Evolutionary conservation across 768 basidiomycete genomes (phyloP).

Genomic region (Hygrophorus pudorinus): DNA sequence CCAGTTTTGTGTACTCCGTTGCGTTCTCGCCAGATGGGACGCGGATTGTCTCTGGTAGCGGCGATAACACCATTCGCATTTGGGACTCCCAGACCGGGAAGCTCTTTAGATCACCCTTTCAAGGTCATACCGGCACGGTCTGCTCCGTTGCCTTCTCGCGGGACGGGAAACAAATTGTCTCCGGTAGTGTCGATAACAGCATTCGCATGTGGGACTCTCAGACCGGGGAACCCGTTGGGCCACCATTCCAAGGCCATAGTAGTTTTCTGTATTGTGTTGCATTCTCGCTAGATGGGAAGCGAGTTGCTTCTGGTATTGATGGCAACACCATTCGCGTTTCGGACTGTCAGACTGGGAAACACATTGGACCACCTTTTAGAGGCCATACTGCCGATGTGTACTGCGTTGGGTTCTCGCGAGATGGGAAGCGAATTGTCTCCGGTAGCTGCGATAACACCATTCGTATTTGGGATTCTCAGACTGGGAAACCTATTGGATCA

Average conservation of each 20-base stretch:
- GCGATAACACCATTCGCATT: background rate
- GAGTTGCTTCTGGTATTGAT: background rate
- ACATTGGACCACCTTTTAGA: no score
- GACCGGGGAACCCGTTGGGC: background rate
- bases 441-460: background rate
- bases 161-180: background rate
- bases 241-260: background rate
- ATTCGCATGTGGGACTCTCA: background rate
- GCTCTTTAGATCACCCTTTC: background rate
- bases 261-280: background rate
- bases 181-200: background rate
- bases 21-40: background rate
- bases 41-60: background rate
- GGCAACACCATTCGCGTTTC: background rate
- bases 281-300: constrained; percentile 5
- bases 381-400: no score
- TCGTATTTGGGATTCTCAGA: background rate
- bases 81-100: background rate
- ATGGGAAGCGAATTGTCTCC: no score
- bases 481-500: background rate
- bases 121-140: background rate
- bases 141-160: background rate
- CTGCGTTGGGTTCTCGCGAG: no score
- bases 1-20: background rate
- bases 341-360: background rate